A percentile compares a stretch with the other conserved stretches of the same genome.
These are phyloP conservation scores for Cutaneotrichosporon cutaneum DNA, from an alignment of 1,284 basidiomycete species.

Conservation along the genomic window DNA sequence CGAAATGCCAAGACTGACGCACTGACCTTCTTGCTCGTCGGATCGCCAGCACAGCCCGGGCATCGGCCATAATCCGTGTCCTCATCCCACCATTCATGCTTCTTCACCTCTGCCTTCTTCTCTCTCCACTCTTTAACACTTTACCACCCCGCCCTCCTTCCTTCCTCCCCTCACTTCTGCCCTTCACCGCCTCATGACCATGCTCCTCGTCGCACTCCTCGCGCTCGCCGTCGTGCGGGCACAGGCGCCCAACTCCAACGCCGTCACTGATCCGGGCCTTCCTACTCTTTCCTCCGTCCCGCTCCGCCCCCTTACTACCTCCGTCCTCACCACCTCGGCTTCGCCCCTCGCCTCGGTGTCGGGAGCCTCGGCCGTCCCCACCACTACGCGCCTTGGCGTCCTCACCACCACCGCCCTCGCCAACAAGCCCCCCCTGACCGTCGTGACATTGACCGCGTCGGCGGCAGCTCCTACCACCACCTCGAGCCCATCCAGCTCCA, in stretches of 20 bases:
- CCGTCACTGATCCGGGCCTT: neutral
- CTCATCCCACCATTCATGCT: too few relatives aligned
- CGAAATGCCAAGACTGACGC: too few relatives aligned
- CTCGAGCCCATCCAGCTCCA: neutral
- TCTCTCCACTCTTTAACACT: too few relatives aligned
- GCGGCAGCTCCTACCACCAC: neutral
- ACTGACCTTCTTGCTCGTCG: too few relatives aligned
- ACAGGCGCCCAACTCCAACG: neutral
- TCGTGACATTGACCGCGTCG: neutral
- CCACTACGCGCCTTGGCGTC: neutral
- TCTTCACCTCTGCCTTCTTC: too few relatives aligned
- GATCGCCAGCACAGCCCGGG: too few relatives aligned
- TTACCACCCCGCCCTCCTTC: neutral
- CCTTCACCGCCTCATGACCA: neutral
- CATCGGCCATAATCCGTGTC: too few relatives aligned
- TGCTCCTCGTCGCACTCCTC: neutral
- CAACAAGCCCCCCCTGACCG: neutral
- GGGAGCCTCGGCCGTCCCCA: neutral
- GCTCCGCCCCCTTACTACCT: neutral
- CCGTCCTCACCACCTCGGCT: neutral
- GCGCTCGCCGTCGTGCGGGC: neutral
- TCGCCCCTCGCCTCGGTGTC: neutral
- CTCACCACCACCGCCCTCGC: neutral
- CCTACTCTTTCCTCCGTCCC: neutral
- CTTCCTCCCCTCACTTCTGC: neutral